These are phyloP conservation scores for Scedosporium dehoogii DNA, from an alignment of 2,329 filamentous ascomycete genomes.

Conservation along the genomic window DNA sequence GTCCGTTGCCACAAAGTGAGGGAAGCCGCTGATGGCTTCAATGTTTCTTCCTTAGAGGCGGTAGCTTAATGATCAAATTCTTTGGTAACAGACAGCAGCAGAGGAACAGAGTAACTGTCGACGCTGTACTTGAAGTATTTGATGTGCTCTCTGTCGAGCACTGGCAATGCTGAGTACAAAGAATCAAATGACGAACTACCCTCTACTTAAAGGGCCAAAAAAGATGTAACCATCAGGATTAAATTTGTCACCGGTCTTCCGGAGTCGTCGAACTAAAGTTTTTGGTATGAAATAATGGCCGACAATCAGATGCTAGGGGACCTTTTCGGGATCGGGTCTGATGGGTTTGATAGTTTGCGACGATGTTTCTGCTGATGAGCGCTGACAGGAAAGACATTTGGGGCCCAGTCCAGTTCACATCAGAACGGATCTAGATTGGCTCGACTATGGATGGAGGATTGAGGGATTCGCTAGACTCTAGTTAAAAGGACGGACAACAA, in stretches of 20 bases:
- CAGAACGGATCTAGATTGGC: constrained; percentile 1
- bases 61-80: no score
- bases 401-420: background rate
- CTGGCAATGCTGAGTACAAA: background rate
- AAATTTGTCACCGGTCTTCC: background rate
- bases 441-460: background rate
- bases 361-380: constrained; percentile 1
- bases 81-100: no score
- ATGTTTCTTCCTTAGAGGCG: no score
- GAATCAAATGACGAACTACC: background rate
- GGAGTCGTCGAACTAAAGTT: background rate
- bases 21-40: background rate
- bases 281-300: background rate
- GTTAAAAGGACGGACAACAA: background rate
- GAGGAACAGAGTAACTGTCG: no score
- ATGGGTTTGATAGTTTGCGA: background rate
- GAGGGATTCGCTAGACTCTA: no score
- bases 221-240: constrained; percentile 2
- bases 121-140: no score
- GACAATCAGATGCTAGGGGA: background rate
- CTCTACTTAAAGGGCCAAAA: background rate
- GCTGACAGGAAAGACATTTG: background rate
- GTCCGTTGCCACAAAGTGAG: background rate
- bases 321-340: background rate
- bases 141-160: no score